A percentile compares a stretch with the other conserved stretches of the same genome.
phyloP scores from a whole-genome alignment of 140 eudicot species.

The Ambrosia hybrid region DNA sequence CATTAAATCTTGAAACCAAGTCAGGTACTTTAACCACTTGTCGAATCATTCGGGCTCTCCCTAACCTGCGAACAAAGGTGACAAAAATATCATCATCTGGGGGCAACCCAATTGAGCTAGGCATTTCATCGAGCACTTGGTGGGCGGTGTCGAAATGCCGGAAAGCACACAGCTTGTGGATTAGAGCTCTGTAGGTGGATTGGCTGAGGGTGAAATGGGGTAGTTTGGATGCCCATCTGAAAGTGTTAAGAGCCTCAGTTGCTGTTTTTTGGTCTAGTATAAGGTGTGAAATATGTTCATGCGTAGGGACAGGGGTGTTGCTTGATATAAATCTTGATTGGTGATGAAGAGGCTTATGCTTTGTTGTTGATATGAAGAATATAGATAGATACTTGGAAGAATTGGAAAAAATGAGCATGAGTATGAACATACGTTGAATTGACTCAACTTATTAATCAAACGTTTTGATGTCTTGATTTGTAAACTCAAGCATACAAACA shows the following conservation, averaged over 20 bases:
- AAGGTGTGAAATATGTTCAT: slow-evolving; percentile 63
- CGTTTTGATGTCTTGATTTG: no score
- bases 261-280: slow-evolving; percentile 70
- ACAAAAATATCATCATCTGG: slow-evolving; percentile 73
- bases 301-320: slow-evolving; percentile 52
- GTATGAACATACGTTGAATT: no score
- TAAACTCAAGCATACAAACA: no score
- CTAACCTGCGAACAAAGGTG: slow-evolving; percentile 72
- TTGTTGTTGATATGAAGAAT: slow-evolving; percentile 19
- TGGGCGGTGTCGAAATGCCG: slow-evolving; percentile 52
- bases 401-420: no score
- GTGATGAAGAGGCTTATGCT: background rate
- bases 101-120: slow-evolving; percentile 51
- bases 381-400: background rate
- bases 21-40: slow-evolving; percentile 59
- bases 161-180: slow-evolving; percentile 78
- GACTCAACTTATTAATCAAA: no score
- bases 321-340: slow-evolving; percentile 47
- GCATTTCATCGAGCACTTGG: slow-evolving; percentile 88
- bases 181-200: slow-evolving; percentile 73
- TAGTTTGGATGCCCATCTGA: slow-evolving; percentile 82
- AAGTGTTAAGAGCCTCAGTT: slow-evolving; percentile 65
- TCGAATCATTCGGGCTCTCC: slow-evolving; percentile 57
- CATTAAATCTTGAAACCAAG: slow-evolving; percentile 42
- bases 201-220: slow-evolving; percentile 62